Conservation (phyloP, 345 rosid species). For the Anastatica hierochuntica region DNA sequence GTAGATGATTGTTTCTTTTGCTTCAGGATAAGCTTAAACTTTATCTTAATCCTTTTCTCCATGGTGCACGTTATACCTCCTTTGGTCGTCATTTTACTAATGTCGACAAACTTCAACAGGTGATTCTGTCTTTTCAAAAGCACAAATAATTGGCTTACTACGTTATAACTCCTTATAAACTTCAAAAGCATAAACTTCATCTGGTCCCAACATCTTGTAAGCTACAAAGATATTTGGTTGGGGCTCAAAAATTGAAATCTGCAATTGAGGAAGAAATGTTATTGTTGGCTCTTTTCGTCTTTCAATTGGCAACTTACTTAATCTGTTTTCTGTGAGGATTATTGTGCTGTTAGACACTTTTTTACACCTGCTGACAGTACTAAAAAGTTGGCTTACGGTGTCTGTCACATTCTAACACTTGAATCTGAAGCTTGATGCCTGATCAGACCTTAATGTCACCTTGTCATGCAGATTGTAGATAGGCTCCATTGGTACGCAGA, state of each 20-base stretch:
- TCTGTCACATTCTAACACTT: neutral
- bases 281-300: neutral
- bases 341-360: conserved; percentile 6
- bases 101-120: conserved; percentile 73
- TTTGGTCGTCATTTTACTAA: conserved; percentile 96
- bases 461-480: conserved; percentile 64
- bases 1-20: conserved; percentile 11
- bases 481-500: conserved; percentile 72
- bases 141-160: too few relatives aligned
- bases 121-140: conserved; percentile 19
- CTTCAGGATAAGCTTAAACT: conserved; percentile 69
- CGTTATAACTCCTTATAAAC: too few relatives aligned
- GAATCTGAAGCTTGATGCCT: conserved; percentile 6
- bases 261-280: neutral
- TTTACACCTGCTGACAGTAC: conserved; percentile 2
- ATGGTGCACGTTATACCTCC: conserved; percentile 79
- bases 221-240: neutral
- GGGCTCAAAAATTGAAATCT: neutral
- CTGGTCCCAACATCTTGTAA: neutral
- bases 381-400: neutral
- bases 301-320: neutral
- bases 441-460: conserved; percentile 4
- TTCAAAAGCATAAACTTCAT: too few relatives aligned
- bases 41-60: conserved; percentile 74
- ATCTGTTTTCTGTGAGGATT: conserved; percentile 11